phyloP scores from a whole-genome alignment of 2,329 filamentous ascomycete species.

The Hymenotorrendiella dingleyae region DNA sequence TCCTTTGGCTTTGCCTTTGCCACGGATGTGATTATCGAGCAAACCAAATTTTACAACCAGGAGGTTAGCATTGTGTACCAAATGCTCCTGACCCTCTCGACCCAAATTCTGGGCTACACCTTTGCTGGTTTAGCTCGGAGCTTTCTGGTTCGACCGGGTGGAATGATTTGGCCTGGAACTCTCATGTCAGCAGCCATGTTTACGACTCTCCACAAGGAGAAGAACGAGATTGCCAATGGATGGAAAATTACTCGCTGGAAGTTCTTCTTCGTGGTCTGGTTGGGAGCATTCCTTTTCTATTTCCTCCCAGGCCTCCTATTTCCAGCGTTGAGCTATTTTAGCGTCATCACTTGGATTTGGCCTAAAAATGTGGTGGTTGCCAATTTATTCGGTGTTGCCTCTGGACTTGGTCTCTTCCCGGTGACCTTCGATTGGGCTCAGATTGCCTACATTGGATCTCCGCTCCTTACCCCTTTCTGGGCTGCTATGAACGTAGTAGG shows the following conservation, averaged over 20 bases:
- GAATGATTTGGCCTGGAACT: slow-evolving; percentile 89
- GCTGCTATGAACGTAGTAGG: slow-evolving; percentile 79
- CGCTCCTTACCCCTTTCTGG: slow-evolving; percentile 79
- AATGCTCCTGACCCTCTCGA: slow-evolving; percentile 75
- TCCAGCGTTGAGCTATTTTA: slow-evolving; percentile 84
- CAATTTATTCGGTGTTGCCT: slow-evolving; percentile 81
- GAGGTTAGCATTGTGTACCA: slow-evolving; percentile 72
- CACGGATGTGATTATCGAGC: slow-evolving; percentile 85
- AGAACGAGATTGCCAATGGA: slow-evolving; percentile 74
- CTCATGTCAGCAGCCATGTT: slow-evolving; percentile 89
- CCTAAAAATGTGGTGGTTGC: slow-evolving; percentile 81
- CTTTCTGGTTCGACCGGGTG: slow-evolving; percentile 76
- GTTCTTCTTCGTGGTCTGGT: slow-evolving; percentile 74
- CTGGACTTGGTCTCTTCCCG: slow-evolving; percentile 76
- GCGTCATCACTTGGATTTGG: slow-evolving; percentile 81
- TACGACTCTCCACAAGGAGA: slow-evolving; percentile 74
- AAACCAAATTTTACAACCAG: slow-evolving; percentile 84
- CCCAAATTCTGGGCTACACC: slow-evolving; percentile 79
- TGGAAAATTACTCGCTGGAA: slow-evolving; percentile 79
- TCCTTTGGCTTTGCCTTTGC: slow-evolving; percentile 87
- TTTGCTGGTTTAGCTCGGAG: slow-evolving; percentile 77
- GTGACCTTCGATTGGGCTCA: slow-evolving; percentile 91
- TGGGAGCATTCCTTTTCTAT: slow-evolving; percentile 70
- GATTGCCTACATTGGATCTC: slow-evolving; percentile 77
- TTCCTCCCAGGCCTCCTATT: slow-evolving; percentile 78